A percentile compares a stretch with the other conserved stretches of the same genome.
These are phyloP conservation scores for Piper longum DNA, from an alignment of 164 flowering plant species.

Conservation along the genomic window DNA sequence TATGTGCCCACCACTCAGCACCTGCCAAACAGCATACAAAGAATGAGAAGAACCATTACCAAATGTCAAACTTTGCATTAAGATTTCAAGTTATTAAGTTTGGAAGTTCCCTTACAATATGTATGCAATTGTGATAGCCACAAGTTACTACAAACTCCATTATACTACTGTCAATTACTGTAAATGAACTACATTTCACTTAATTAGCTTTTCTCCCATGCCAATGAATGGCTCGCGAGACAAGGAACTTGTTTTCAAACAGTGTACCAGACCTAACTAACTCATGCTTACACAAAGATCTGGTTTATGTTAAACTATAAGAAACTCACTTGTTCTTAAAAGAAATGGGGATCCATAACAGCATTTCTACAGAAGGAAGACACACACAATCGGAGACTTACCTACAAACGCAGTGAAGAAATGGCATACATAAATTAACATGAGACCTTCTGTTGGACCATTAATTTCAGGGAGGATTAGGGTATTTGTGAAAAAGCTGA, in stretches of 20 bases:
- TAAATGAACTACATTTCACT: no score
- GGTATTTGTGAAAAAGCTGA: slow-evolving; percentile 91
- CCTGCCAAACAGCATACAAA: slow-evolving; percentile 29
- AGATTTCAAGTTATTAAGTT: not conserved
- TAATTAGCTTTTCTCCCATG: no score
- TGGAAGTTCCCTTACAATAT: not conserved
- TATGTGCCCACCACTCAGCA: slow-evolving; percentile 89
- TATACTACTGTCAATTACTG: no score
- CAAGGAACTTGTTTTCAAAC: no score
- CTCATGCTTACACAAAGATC: no score
- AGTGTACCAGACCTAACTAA: no score
- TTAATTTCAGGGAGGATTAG: slow-evolving; percentile 84
- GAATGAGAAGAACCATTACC: not conserved
- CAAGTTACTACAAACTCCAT: no score
- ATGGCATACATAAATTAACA: slow-evolving; percentile 71
- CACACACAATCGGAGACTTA: slow-evolving; percentile 15
- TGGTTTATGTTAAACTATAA: no score
- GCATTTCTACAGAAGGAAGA: not conserved
- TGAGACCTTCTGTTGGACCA: slow-evolving; percentile 99
- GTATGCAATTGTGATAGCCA: not conserved
- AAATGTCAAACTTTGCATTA: not conserved
- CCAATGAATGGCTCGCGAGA: no score
- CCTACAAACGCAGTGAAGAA: slow-evolving; percentile 77
- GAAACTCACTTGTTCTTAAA: not conserved
- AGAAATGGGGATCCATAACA: not conserved